Evolutionary conservation across 768 basidiomycete genomes (phyloP).

Genomic region (Boletus eberwhitei): DNA sequence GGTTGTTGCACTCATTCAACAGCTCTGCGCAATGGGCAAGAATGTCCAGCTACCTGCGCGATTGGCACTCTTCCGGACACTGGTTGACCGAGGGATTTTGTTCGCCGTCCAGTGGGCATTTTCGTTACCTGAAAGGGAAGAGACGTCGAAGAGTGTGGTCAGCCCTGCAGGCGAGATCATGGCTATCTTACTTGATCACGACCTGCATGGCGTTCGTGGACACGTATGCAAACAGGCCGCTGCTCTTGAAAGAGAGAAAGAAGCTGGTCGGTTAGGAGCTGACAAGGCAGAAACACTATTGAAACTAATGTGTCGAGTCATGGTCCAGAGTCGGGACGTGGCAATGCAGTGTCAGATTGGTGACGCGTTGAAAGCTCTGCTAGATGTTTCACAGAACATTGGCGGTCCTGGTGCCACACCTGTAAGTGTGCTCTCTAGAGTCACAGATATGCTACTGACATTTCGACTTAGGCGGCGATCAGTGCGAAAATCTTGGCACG

Average conservation of each 20-base stretch:
- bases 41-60: slow-evolving; percentile 89
- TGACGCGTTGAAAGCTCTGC: slow-evolving; percentile 77
- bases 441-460: slow-evolving; percentile 2
- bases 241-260: slow-evolving; percentile 66
- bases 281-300: slow-evolving; percentile 72
- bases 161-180: slow-evolving; percentile 85
- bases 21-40: slow-evolving; percentile 94
- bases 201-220: slow-evolving; percentile 78
- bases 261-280: slow-evolving; percentile 50
- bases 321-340: slow-evolving; percentile 77
- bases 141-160: slow-evolving; percentile 54
- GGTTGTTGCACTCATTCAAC: slow-evolving; percentile 85
- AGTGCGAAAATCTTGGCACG: slow-evolving; percentile 50
- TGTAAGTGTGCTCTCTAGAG: slow-evolving; percentile 21
- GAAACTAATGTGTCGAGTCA: slow-evolving; percentile 68
- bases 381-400: slow-evolving; percentile 65
- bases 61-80: slow-evolving; percentile 77
- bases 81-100: slow-evolving; percentile 85
- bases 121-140: slow-evolving; percentile 57
- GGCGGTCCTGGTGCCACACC: slow-evolving; percentile 36
- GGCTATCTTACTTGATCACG: slow-evolving; percentile 84
- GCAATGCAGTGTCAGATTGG: slow-evolving; percentile 89
- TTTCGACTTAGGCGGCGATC: slow-evolving; percentile 24
- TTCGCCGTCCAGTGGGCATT: slow-evolving; percentile 94
- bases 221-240: slow-evolving; percentile 81